Conservation (phyloP, 1,284 basidiomycete genomes). For the Ustilago sp. region DNA sequence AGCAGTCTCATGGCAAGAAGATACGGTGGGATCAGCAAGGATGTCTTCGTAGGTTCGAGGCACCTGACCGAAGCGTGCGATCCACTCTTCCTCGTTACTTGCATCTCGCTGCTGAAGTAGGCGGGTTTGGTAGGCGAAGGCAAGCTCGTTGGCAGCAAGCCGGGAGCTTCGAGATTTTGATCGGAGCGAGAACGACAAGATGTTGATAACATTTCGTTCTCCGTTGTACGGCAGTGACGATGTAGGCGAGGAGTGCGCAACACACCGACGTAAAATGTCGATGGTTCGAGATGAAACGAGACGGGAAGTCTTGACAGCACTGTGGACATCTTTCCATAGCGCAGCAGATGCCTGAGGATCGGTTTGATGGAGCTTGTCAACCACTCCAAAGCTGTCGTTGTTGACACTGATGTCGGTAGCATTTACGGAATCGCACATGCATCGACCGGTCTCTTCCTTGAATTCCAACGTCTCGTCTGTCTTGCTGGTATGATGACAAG, state of each 20-base stretch:
- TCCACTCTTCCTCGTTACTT: conserved; percentile 33
- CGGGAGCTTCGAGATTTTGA: conserved; percentile 21
- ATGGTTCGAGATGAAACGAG: conserved; percentile 20
- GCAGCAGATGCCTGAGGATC: conserved; percentile 12
- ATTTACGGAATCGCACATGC: background rate
- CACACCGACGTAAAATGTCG: conserved; percentile 33
- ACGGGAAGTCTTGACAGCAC: conserved; percentile 19
- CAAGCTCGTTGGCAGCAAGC: conserved; percentile 40
- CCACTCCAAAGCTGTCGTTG: background rate
- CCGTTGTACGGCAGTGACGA: conserved; percentile 19
- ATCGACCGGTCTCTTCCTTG: background rate
- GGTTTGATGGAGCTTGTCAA: background rate
- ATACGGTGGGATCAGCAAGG: conserved; percentile 13
- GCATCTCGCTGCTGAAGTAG: conserved; percentile 28
- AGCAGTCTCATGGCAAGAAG: conserved; percentile 43
- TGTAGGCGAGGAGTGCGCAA: conserved; percentile 20
- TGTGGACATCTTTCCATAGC: conserved; percentile 30
- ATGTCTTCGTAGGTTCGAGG: conserved; percentile 27
- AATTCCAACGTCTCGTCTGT: background rate
- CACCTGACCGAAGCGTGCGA: conserved; percentile 19
- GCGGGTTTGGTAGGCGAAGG: conserved; percentile 27
- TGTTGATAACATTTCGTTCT: conserved; percentile 25
- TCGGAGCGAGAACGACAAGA: conserved; percentile 23
- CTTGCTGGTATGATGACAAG: conserved; percentile 2
- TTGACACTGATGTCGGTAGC: background rate